Evolutionary conservation across 2,329 filamentous ascomycete species (phyloP).

Genomic region (Claviceps lovelessii): DNA sequence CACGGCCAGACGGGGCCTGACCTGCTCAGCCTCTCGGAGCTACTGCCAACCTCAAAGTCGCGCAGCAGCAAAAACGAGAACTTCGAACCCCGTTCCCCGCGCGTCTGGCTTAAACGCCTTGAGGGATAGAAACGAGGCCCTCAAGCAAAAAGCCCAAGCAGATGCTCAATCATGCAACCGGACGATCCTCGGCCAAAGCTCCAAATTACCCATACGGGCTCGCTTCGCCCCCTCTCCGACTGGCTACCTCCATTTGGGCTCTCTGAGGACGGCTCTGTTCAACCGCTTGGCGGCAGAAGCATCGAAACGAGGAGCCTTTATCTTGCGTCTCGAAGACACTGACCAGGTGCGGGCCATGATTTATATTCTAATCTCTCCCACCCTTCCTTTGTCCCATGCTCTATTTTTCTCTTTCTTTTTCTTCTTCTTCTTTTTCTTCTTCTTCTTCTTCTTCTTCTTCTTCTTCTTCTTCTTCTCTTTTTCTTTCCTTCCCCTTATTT

Average conservation of each 20-base stretch:
- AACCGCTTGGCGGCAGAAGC: constrained; percentile 83
- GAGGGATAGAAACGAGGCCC: constrained; percentile 8
- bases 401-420: no score
- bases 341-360: constrained; percentile 54
- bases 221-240: constrained; percentile 94
- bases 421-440: no score
- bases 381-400: no score
- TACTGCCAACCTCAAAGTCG: not conserved
- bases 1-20: not conserved
- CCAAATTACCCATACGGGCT: constrained; percentile 39
- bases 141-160: constrained; percentile 10
- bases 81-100: no score
- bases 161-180: constrained; percentile 1
- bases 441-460: not conserved
- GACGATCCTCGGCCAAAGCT: constrained; percentile 28
- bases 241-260: constrained; percentile 83
- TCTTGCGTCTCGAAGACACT: constrained; percentile 87
- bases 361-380: no score
- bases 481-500: no score
- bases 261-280: constrained; percentile 82
- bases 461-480: not conserved
- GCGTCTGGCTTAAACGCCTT: constrained; percentile 8
- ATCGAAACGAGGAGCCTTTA: constrained; percentile 69
- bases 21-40: not conserved
- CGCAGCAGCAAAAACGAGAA: not conserved